These are phyloP conservation scores for Pyracantha coccinea DNA, from an alignment of 331 rosid species.

Conservation along the genomic window DNA sequence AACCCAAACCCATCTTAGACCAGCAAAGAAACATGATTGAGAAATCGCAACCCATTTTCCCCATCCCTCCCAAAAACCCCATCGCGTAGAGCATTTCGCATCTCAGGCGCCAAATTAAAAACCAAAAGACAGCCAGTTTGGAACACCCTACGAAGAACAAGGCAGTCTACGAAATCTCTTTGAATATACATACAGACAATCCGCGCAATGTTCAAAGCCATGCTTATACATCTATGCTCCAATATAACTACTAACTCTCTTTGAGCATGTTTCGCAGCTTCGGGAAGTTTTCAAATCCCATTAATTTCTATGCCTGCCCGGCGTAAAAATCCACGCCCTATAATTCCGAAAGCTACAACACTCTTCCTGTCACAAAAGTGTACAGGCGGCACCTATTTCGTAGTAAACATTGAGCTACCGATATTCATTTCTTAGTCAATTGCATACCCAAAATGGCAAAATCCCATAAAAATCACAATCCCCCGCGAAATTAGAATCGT, in stretches of 20 bases:
- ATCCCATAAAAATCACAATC: not conserved
- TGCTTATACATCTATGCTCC: not conserved
- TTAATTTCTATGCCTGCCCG: not conserved
- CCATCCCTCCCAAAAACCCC: not conserved
- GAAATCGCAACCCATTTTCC: not conserved
- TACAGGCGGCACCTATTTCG: not conserved
- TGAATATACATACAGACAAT: not conserved
- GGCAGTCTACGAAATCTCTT: too few relatives aligned
- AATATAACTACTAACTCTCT: not conserved
- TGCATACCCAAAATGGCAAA: not conserved
- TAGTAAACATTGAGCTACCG: not conserved
- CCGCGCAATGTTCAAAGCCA: not conserved
- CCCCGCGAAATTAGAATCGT: not conserved
- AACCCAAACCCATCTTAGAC: not conserved
- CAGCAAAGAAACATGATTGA: not conserved
- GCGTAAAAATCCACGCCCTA: not conserved
- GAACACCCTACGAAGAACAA: too few relatives aligned
- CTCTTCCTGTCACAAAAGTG: not conserved
- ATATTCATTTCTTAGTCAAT: not conserved
- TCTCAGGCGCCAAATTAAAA: not conserved
- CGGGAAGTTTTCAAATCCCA: not conserved
- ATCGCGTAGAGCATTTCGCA: not conserved
- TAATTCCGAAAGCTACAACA: not conserved
- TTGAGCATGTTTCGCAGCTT: not conserved
- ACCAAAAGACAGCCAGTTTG: not conserved